Conservation (phyloP, 2,329 filamentous ascomycete genomes). For the Rhynchosporium graminicola region DNA sequence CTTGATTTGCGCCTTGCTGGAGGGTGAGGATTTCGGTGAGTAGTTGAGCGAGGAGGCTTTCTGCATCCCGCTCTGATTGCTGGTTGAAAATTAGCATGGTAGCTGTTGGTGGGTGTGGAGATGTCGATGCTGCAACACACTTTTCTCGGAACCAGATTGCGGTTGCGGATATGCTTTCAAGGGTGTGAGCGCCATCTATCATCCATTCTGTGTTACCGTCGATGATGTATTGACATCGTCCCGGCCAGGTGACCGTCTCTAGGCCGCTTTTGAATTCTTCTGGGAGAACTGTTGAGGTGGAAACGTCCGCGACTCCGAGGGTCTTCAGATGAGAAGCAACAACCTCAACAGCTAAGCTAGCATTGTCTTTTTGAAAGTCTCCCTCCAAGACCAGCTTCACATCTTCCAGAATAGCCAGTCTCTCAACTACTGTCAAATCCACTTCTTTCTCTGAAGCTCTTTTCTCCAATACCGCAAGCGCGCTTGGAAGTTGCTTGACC, state of each 20-base stretch:
- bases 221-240: conserved; percentile 67
- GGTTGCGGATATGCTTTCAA: conserved; percentile 81
- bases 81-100: conserved; percentile 83
- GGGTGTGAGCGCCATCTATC: conserved; percentile 92
- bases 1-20: too few species aligned
- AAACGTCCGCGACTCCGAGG: conserved; percentile 36
- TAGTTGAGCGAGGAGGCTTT: conserved; percentile 62
- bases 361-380: conserved; percentile 58
- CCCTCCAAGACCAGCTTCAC: conserved; percentile 53
- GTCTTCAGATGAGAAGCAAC: conserved; percentile 54
- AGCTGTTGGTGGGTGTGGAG: conserved; percentile 27
- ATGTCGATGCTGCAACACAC: conserved; percentile 16
- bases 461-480: conserved; percentile 59
- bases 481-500: conserved; percentile 55
- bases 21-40: conserved; percentile 52
- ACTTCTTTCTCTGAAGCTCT: conserved; percentile 50
- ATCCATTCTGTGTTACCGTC: conserved; percentile 71
- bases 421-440: conserved; percentile 30
- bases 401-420: conserved; percentile 42
- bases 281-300: conserved; percentile 47
- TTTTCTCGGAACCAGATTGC: conserved; percentile 74
- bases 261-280: conserved; percentile 69
- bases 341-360: conserved; percentile 56
- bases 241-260: conserved; percentile 73
- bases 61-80: conserved; percentile 73